These are phyloP conservation scores for Groenewaldozyma tartarivorans DNA, from an alignment of 805 yeast species.

Conservation along the genomic window DNA sequence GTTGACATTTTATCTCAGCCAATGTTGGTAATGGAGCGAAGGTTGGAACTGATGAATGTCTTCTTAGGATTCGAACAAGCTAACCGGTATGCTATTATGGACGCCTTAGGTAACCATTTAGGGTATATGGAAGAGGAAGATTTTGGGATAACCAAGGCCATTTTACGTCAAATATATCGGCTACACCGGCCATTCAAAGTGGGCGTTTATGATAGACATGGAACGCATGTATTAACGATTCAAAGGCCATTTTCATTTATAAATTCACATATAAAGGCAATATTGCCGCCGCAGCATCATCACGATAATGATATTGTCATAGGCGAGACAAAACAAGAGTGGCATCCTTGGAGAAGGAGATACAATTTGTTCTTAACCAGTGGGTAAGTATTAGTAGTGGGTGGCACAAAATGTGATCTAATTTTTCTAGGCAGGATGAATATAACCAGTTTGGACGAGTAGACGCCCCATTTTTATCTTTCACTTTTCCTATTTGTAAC, in stretches of 20 bases:
- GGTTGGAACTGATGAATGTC: conserved; percentile 79
- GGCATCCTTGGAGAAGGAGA: conserved; percentile 91
- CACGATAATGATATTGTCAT: conserved; percentile 37
- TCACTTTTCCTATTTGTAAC: conserved; percentile 72
- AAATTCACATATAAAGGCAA: conserved; percentile 75
- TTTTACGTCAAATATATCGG: conserved; percentile 76
- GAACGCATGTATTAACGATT: conserved; percentile 35
- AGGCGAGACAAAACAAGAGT: conserved; percentile 84
- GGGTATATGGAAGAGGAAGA: conserved; percentile 83
- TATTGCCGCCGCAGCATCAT: conserved; percentile 40
- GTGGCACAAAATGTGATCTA: neutral
- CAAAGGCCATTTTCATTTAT: conserved; percentile 79
- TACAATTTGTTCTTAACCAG: conserved; percentile 58
- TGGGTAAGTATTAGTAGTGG: conserved; percentile 18
- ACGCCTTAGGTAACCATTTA: conserved; percentile 59
- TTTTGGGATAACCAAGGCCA: conserved; percentile 51
- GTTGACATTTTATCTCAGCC: conserved; percentile 64
- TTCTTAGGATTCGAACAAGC: conserved; percentile 89
- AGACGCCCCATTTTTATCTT: conserved; percentile 79
- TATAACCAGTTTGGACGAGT: conserved; percentile 77
- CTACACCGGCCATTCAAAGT: conserved; percentile 67
- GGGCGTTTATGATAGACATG: conserved; percentile 26
- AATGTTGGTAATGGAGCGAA: conserved; percentile 76
- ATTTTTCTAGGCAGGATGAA: too few relatives aligned
- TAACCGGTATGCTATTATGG: conserved; percentile 62